Percentiles rank a stretch among this genome's conserved stretches.
These are phyloP conservation scores for Eucalyptus cloeziana DNA, from an alignment of 345 rosid genomes.

Conservation along the genomic window DNA sequence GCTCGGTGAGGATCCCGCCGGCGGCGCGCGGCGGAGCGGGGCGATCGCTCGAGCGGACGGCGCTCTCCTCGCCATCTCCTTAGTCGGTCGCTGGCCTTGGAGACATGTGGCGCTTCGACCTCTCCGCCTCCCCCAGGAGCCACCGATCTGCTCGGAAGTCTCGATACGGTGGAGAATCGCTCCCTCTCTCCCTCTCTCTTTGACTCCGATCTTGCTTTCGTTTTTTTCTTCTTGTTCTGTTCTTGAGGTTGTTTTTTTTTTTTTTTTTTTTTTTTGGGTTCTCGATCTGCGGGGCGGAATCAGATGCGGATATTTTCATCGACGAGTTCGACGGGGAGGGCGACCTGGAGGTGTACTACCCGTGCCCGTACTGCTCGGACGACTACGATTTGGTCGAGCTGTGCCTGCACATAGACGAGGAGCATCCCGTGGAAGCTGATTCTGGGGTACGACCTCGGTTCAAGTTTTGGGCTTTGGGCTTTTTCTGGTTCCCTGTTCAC, in stretches of 20 bases:
- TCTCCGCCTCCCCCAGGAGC: slow-evolving; percentile 26
- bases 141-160: slow-evolving; percentile 19
- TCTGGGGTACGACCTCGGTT: slow-evolving; percentile 25
- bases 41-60: neutral
- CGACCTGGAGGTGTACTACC: slow-evolving; percentile 32
- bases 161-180: slow-evolving; percentile 17
- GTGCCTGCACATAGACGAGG: slow-evolving; percentile 47
- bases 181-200: neutral
- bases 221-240: neutral
- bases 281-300: neutral
- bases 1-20: neutral
- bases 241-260: neutral
- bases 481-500: neutral
- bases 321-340: slow-evolving; percentile 49
- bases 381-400: slow-evolving; percentile 37
- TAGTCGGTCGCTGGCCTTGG: slow-evolving; percentile 21
- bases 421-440: slow-evolving; percentile 46
- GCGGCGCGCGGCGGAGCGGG: neutral
- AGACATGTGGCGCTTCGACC: slow-evolving; percentile 33
- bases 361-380: slow-evolving; percentile 58
- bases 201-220: neutral
- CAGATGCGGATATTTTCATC: neutral
- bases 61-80: neutral
- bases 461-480: neutral
- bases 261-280: neutral